A percentile compares a stretch with the other conserved stretches of the same genome.
Conservation (phyloP, 257 asterid genomes). For the Lycium barbarum region DNA sequence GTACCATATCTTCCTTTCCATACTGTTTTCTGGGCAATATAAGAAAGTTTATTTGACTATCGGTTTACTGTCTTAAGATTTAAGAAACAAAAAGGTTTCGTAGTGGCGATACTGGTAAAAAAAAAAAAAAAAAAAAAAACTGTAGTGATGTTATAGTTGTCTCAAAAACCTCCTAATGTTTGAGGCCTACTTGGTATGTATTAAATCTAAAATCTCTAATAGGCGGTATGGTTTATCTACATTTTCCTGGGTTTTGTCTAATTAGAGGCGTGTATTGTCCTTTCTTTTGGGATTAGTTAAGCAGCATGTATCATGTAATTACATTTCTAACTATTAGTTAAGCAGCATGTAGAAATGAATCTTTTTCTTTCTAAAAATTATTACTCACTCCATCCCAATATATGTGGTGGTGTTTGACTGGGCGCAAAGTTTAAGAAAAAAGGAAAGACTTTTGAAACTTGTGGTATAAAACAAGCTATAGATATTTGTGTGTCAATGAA, state of each 20-base stretch:
- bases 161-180: not conserved
- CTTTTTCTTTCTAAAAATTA: no score
- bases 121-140: not conserved
- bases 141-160: not conserved
- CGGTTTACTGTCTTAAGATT: not conserved
- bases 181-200: not conserved
- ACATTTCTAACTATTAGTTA: not conserved
- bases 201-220: not conserved
- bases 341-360: not conserved
- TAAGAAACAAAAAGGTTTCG: not conserved
- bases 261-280: not conserved
- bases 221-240: not conserved
- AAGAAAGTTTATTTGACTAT: not conserved
- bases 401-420: no score
- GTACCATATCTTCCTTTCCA: not conserved
- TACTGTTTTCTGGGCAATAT: not conserved
- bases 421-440: no score
- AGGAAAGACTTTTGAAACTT: no score
- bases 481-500: no score
- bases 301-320: not conserved
- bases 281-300: constrained; percentile 16
- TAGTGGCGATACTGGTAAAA: not conserved
- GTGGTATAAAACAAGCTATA: no score
- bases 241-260: not conserved
- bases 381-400: no score